Base-by-base conservation (phyloP, 1,284 basidiomycete species). In the Pyrrhoderma lamaoense region DNA sequence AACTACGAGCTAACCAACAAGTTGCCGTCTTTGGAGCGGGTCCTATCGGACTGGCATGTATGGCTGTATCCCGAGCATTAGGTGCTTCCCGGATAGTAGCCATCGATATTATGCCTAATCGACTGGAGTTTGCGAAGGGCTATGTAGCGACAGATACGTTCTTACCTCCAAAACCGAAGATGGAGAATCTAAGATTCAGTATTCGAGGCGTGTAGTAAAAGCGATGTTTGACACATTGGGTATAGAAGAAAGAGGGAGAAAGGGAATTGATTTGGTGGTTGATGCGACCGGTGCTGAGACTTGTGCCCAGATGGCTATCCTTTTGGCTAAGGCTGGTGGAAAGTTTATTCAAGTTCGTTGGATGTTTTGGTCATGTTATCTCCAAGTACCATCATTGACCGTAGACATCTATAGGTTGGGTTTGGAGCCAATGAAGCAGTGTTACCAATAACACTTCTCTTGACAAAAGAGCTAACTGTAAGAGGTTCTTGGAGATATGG, bases 251-350 rank as follows among this genome's bases (percentile, higher is more conserved):
- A 70, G 79, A 48, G 85, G 85, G 27, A 59, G 64, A 13, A 70
- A 70, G 8, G 69, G 69, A 53, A 82, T 93, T 52, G 83, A 88
- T 64, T 68, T 90, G 25, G 79, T 88, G 48, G 70, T 93, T 53
- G 90, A 93, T 62, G 89, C 89, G 46, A 93, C 90, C 45, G 93
- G 93, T 13, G 88, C 93, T 19, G 90, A 94, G 66, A 80, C 79
- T 27, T 90, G 85, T 13, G 86, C 95, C 58, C 84, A 89, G 62
- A 87, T 88, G 14, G 90, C 80, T 3, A 76, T 92, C 56, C 77
- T 77, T 60, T 70, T 91, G 56, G 80, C 79, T 43, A 83, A 82
- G 65, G 70, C 76, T 35, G 87, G 88, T 31, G 89, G 89, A 18
- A 86, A 78, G 2, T 79, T 80, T 58, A 78, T 87, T 8, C 85